Evolutionary conservation across 2,329 filamentous ascomycete genomes (phyloP).

Genomic region (Cercospora beticola): DNA sequence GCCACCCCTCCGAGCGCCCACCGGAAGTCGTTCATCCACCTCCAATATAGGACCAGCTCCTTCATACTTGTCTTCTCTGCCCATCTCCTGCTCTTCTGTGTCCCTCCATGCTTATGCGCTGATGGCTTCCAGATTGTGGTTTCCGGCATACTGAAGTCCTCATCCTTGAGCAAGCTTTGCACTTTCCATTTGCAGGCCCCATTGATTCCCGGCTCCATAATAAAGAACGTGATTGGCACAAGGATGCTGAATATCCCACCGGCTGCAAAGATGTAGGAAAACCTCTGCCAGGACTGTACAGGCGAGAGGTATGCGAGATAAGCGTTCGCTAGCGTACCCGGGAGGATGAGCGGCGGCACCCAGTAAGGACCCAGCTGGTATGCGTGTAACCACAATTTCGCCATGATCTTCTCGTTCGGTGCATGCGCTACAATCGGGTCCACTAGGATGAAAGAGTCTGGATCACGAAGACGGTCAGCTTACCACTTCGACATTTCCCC

Average conservation of each 20-base stretch:
- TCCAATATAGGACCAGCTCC: slow-evolving; percentile 32
- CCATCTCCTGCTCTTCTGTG: slow-evolving; percentile 26
- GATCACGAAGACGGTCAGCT: background rate
- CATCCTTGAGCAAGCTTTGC: slow-evolving; percentile 36
- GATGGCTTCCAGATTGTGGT: slow-evolving; percentile 28
- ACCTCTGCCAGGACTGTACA: background rate
- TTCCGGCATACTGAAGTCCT: slow-evolving; percentile 28
- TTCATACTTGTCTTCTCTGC: slow-evolving; percentile 29
- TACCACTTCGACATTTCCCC: background rate
- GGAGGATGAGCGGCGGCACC: slow-evolving; percentile 40
- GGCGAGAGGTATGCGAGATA: slow-evolving; percentile 28
- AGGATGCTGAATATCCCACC: slow-evolving; percentile 36
- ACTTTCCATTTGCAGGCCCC: slow-evolving; percentile 44
- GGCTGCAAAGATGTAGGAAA: slow-evolving; percentile 30
- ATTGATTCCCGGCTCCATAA: slow-evolving; percentile 44
- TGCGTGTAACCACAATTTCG: slow-evolving; percentile 43
- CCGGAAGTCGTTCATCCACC: slow-evolving; percentile 30
- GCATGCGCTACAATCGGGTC: slow-evolving; percentile 39
- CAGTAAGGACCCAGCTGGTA: slow-evolving; percentile 41
- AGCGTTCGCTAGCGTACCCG: slow-evolving; percentile 38
- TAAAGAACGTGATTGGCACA: slow-evolving; percentile 41
- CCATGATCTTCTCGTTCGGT: slow-evolving; percentile 36
- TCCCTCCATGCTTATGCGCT: slow-evolving; percentile 29
- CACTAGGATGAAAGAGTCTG: slow-evolving; percentile 40
- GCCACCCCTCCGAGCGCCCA: slow-evolving; percentile 28